phyloP scores from a whole-genome alignment of 495 filamentous ascomycete genomes.

The Glonium stellatum region DNA sequence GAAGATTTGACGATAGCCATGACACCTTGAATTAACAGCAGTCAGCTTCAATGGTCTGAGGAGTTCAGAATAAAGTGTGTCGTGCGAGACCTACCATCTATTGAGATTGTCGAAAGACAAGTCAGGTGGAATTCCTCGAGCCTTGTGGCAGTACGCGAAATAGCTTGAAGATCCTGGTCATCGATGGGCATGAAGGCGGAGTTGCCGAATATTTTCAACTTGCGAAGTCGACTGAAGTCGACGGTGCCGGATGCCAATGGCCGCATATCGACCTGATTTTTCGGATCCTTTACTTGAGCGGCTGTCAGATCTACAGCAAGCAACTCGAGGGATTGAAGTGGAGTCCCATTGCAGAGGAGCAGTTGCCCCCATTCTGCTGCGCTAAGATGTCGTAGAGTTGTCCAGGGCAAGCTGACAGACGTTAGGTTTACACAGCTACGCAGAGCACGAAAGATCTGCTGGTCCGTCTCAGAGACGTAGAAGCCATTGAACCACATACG shows the following conservation, averaged over 20 bases:
- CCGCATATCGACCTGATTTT: slow-evolving; percentile 27
- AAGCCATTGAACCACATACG: slow-evolving; percentile 52
- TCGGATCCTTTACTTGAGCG: slow-evolving; percentile 31
- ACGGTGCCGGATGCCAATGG: slow-evolving; percentile 34
- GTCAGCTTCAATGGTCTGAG: not conserved
- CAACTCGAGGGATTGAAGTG: slow-evolving; percentile 46
- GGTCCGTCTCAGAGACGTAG: slow-evolving; percentile 43
- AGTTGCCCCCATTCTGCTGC: slow-evolving; percentile 43
- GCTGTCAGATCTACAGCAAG: slow-evolving; percentile 41
- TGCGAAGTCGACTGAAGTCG: slow-evolving; percentile 42
- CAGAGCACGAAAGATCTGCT: slow-evolving; percentile 41
- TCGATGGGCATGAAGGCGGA: slow-evolving; percentile 46
- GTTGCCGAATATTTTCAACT: slow-evolving; percentile 49
- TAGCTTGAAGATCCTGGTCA: slow-evolving; percentile 43
- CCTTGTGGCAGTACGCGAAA: slow-evolving; percentile 44
- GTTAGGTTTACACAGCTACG: slow-evolving; percentile 39
- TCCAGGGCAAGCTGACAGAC: slow-evolving; percentile 48
- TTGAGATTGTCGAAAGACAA: slow-evolving; percentile 44
- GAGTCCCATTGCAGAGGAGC: slow-evolving; percentile 30
- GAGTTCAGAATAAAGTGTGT: not conserved
- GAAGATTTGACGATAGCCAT: slow-evolving; percentile 45
- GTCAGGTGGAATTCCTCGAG: slow-evolving; percentile 49
- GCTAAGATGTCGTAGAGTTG: slow-evolving; percentile 41
- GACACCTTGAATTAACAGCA: slow-evolving; percentile 29
- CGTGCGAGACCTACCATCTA: slow-evolving; percentile 29